Evolutionary conservation across 2,329 filamentous ascomycete genomes (phyloP).

Genomic region (Intubia oerlemansii): DNA sequence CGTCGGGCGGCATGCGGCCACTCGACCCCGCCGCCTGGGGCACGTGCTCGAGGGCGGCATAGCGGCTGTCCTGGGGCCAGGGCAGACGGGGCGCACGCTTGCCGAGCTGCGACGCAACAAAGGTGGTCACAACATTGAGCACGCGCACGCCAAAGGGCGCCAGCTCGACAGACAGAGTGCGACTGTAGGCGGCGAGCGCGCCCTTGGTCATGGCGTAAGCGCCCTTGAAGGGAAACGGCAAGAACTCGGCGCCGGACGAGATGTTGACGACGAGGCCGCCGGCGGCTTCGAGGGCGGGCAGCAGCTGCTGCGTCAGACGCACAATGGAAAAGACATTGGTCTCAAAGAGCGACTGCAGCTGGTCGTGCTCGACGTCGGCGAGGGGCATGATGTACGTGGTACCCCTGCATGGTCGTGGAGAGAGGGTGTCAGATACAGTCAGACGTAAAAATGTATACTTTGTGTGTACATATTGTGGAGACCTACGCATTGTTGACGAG

Average conservation of each 20-base stretch:
- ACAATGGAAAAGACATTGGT: slow-evolving; percentile 12
- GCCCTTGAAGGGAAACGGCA: slow-evolving; percentile 28
- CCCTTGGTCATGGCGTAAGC: slow-evolving; percentile 33
- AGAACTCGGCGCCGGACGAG: slow-evolving; percentile 26
- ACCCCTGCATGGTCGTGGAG: slow-evolving; percentile 19
- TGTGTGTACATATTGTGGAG: no score
- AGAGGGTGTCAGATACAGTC: no score
- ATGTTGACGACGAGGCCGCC: slow-evolving; percentile 32
- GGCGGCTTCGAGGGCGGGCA: slow-evolving; percentile 23
- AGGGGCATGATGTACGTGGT: slow-evolving; percentile 7
- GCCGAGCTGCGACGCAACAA: slow-evolving; percentile 21
- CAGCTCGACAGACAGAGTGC: slow-evolving; percentile 29
- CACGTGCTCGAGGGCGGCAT: slow-evolving; percentile 16
- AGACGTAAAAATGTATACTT: no score
- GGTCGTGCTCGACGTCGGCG: slow-evolving; percentile 6
- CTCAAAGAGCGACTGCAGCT: slow-evolving; percentile 6
- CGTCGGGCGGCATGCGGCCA: slow-evolving; percentile 10
- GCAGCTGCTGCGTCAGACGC: slow-evolving; percentile 13
- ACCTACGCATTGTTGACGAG: slow-evolving; percentile 10
- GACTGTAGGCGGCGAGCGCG: slow-evolving; percentile 29
- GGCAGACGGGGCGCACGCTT: slow-evolving; percentile 21
- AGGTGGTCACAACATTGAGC: slow-evolving; percentile 28
- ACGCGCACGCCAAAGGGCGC: slow-evolving; percentile 30
- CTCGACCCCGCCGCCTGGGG: slow-evolving; percentile 9
- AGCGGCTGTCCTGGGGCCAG: slow-evolving; percentile 24